These are phyloP conservation scores for Trichoderma sp. DNA, from an alignment of 2,329 filamentous ascomycete genomes.

Conservation along the genomic window DNA sequence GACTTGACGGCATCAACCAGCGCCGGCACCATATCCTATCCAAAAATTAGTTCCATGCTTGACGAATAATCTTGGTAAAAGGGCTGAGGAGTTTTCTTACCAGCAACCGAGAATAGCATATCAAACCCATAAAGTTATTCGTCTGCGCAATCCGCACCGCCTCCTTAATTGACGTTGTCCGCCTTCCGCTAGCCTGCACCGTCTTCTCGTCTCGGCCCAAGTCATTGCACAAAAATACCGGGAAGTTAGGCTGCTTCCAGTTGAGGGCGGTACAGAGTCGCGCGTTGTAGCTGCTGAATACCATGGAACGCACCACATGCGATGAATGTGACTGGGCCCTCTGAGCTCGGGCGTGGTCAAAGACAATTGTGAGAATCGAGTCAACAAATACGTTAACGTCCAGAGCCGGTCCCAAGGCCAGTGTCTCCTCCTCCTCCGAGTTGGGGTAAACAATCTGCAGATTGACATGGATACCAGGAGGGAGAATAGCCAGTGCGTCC, in stretches of 20 bases:
- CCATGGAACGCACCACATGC: conserved; percentile 79
- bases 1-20: conserved; percentile 93
- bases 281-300: conserved; percentile 92
- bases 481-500: conserved; percentile 75
- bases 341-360: conserved; percentile 80
- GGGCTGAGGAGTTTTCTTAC: conserved; percentile 53
- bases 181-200: conserved; percentile 63
- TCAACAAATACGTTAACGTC: conserved; percentile 90
- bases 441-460: conserved; percentile 90
- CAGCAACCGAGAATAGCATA: conserved; percentile 84
- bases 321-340: conserved; percentile 65
- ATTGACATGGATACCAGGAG: conserved; percentile 82
- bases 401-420: conserved; percentile 72
- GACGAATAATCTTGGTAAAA: too few relatives aligned
- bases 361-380: conserved; percentile 79
- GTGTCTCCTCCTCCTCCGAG: conserved; percentile 67
- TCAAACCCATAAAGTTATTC: conserved; percentile 98
- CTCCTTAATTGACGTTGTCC: conserved; percentile 88
- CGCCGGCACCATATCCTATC: conserved; percentile 86
- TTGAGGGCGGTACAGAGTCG: conserved; percentile 92
- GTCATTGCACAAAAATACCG: conserved; percentile 93
- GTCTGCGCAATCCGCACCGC: conserved; percentile 88
- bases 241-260: conserved; percentile 99
- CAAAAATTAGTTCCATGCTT: neutral
- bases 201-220: conserved; percentile 66